phyloP scores from a whole-genome alignment of 2,329 filamentous ascomycete genomes.

The Ilyonectria robusta region DNA sequence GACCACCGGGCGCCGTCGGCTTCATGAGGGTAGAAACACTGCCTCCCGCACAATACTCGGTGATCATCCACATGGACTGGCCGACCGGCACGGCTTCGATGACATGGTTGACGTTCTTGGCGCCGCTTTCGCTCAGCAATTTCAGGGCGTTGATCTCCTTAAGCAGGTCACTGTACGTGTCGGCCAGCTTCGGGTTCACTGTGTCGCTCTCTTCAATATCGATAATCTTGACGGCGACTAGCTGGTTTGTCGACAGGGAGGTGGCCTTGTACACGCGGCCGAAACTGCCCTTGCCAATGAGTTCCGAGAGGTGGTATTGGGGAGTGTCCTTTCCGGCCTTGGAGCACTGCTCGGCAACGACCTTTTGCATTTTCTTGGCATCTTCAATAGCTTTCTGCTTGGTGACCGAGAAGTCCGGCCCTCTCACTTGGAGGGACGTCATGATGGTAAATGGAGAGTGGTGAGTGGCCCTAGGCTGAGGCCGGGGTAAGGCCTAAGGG shows the following conservation, averaged over 20 bases:
- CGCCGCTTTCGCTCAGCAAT: constrained; percentile 79
- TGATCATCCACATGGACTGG: constrained; percentile 89
- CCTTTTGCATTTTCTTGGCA: constrained; percentile 77
- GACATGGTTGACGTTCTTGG: constrained; percentile 85
- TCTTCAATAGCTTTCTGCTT: constrained; percentile 76
- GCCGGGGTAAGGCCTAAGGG: constrained; percentile 8
- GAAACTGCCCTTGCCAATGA: constrained; percentile 83
- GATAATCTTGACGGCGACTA: constrained; percentile 86
- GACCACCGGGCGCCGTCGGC: constrained; percentile 74
- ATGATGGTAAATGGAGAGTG: constrained; percentile 44
- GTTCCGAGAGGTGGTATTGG: constrained; percentile 77
- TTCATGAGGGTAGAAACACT: constrained; percentile 83
- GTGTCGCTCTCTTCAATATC: constrained; percentile 85
- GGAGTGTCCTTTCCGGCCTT: constrained; percentile 73
- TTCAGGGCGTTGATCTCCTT: constrained; percentile 80
- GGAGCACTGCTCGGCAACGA: constrained; percentile 73
- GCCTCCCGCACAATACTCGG: constrained; percentile 87
- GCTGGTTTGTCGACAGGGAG: constrained; percentile 59
- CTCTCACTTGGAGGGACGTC: constrained; percentile 60
- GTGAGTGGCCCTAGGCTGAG: constrained; percentile 14
- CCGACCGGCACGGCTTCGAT: constrained; percentile 84
- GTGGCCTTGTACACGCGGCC: constrained; percentile 80
- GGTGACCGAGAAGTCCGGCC: constrained; percentile 60
- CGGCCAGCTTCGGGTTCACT: constrained; percentile 73
- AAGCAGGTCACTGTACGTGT: constrained; percentile 78